Conservation (phyloP, 139 green algal genomes). For the Chlorella sp. region DNA sequence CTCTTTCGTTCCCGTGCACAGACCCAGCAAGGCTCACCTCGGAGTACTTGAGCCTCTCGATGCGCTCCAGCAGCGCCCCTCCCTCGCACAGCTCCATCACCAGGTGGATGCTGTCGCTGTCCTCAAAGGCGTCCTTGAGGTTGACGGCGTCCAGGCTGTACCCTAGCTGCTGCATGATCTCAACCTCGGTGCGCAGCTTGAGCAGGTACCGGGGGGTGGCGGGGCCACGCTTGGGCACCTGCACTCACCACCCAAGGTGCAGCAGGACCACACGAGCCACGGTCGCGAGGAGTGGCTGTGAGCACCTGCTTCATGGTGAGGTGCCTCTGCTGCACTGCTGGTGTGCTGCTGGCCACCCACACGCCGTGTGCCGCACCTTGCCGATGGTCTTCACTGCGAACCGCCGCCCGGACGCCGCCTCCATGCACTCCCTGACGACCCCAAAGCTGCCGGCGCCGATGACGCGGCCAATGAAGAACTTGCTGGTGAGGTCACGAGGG, state of each 20-base stretch:
- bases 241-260: too few species aligned
- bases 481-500: not conserved
- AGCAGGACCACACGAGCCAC: too few species aligned
- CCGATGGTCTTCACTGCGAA: slow-evolving; percentile 86
- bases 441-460: slow-evolving; percentile 86
- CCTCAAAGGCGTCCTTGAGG: slow-evolving; percentile 66
- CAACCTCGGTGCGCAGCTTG: slow-evolving; percentile 88
- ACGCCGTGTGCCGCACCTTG: too few species aligned
- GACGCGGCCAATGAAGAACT: not conserved
- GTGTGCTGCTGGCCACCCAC: too few species aligned
- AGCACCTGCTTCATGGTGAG: too few species aligned
- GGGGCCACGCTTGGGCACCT: slow-evolving; percentile 65
- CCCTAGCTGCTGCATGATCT: slow-evolving; percentile 89
- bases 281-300: too few species aligned
- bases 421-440: slow-evolving; percentile 70
- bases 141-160: slow-evolving; percentile 75
- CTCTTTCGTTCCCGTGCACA: too few species aligned
- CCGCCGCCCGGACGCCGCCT: slow-evolving; percentile 34
- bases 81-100: slow-evolving; percentile 90
- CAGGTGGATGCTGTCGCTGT: slow-evolving; percentile 76
- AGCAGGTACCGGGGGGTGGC: slow-evolving; percentile 83
- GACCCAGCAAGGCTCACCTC: too few species aligned
- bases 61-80: slow-evolving; percentile 56
- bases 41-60: slow-evolving; percentile 26
- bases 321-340: too few species aligned